Base-by-base conservation (phyloP, 1,139 yeast species). In the Nematodospora anomalae region DNA sequence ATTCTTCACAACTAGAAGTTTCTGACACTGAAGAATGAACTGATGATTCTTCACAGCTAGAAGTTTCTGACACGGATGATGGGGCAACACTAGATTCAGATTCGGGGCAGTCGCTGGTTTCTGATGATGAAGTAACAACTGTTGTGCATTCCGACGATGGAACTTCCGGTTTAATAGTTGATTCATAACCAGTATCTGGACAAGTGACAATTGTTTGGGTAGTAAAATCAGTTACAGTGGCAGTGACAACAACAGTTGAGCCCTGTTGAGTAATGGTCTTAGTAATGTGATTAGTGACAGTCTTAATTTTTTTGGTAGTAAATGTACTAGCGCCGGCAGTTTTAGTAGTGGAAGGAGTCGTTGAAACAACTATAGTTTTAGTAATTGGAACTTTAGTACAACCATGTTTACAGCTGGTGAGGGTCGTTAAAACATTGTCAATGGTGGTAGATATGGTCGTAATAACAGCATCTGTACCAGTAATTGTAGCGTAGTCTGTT, bases 131-230 rank as follows among this genome's bases (percentile, higher is more conserved):
- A n/a, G 22, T 24, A 4, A 6, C 26, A 32, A 23, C 5, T 4
- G 29, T 16, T 5, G 16, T 20, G 18, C 31, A 32, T 14, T 13
- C 14, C 8, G 30, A 26, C 13, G 27, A 16, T 6, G 8, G 21
- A 18, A 18, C n/a, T 15, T 5, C 12, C 16, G 27, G 15, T 10
- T 16, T 14, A 7, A 37, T 27, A 11, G 37, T 37, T 6, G 40
- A 33, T 9, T 29, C 40, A 33, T 7, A 37, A 23, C 32, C 37
- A 37, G 25, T 13, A 23, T 33, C 35, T 25, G 34, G 37, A 14
- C 40, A 37, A 13, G 36, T 33, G 18, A 37, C 35, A 22, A 37
- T 21, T 21, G 33, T 28, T 29, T 33, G 32, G n/a, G 28, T 24
- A 20, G 24, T 16, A 14, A 23, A 11, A 16, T 16, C 12, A 24